Evolutionary conservation across 345 rosid species (phyloP), one percentile per base, ranked within the genome.

Genomic region (Iberis pinnata): DNA sequence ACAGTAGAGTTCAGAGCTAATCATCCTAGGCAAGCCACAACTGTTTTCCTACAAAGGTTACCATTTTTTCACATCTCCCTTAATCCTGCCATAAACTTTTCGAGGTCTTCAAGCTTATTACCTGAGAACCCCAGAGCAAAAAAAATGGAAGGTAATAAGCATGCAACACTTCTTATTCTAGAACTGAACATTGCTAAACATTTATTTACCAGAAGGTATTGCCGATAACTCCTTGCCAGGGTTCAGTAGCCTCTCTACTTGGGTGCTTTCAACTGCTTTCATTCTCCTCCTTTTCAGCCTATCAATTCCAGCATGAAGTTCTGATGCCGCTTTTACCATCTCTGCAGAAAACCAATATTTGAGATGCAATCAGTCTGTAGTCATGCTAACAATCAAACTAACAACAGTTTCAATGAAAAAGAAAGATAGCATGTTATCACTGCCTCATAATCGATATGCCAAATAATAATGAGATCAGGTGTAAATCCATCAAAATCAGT

Each of bases 91-190:
- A 81, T 14, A 74, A 81, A 79, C 35, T 52, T 73, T 57, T 74
- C 71, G 37, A 86, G 75, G 70, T 81, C 82, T 69, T 79, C 85
- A 71, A 79, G 60, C 17, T 77, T 76, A 12, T 40, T 68, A 41
- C 41, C 66, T 42, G 53, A 32, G 37, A 76, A 74, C 49, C 75
- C 86, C 78, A 59, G 32, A 18, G 14, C 32, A 37, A 51, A 17
- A 40, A 27, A 12, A 8, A 53, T 24, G 38, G 15, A 12, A 36
- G 26, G 8, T 17, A 4, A 43, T 53, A 25, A 67, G 44, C 41
- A 60, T 33, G 32, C 7, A 46, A 39, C 40, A 17, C 25, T 40
- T 18, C 4, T 11, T 15, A 11, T 3, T 18, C 11, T 8, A 59
- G 51, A 26, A 9, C 37, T 10, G n/a, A 47, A 67, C 25, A 52